Percentiles rank a stretch among this genome's conserved stretches.
Conservation (phyloP, 225 moss, liverwort and hornwort genomes). For the Bryoerythrophyllum caledonicum region DNA sequence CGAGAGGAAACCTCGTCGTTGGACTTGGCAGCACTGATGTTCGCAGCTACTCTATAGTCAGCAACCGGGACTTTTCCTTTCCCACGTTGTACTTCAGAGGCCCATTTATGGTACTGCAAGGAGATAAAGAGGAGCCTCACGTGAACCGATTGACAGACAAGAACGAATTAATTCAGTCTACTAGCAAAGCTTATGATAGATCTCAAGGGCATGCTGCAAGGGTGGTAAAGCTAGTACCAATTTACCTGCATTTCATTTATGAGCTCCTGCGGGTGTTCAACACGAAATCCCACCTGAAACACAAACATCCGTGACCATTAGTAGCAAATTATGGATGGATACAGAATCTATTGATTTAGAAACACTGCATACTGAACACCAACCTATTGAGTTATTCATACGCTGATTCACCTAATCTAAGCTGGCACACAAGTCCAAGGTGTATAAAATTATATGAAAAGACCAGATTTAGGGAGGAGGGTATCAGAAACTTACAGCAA, state of each 20-base stretch:
- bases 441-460: neutral
- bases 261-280: slow-evolving; percentile 98
- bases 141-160: neutral
- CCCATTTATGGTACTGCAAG: slow-evolving; percentile 88
- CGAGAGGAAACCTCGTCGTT: slow-evolving; percentile 41
- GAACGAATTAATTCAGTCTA: slow-evolving; percentile 3
- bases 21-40: slow-evolving; percentile 30
- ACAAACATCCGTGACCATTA: slow-evolving; percentile 14
- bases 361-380: neutral
- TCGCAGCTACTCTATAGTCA: slow-evolving; percentile 76
- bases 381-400: neutral
- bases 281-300: slow-evolving; percentile 84
- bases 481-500: slow-evolving; percentile 62
- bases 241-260: slow-evolving; percentile 96
- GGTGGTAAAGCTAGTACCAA: slow-evolving; percentile 1
- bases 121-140: slow-evolving; percentile 3
- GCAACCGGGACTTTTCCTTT: slow-evolving; percentile 96
- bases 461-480: neutral
- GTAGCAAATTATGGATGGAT: neutral
- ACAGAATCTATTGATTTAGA: neutral
- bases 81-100: slow-evolving; percentile 82
- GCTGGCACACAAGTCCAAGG: neutral
- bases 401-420: neutral
- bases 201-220: neutral
- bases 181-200: neutral